Evolutionary conservation across 2,329 filamentous ascomycete genomes (phyloP).

Genomic region (Talaromyces funiculosus): DNA sequence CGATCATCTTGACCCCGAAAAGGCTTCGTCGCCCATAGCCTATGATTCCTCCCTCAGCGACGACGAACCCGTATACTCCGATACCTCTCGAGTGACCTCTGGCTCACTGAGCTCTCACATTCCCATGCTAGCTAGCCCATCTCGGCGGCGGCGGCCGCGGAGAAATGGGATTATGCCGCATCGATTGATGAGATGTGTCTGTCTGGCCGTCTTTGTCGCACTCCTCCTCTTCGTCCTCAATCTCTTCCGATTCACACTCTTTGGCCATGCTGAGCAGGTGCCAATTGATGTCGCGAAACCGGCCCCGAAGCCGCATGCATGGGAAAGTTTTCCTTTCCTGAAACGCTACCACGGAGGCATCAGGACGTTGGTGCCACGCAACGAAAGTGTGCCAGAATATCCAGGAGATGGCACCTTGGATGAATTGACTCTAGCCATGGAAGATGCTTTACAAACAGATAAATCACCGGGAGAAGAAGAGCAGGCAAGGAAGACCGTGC

Average conservation of each 20-base stretch:
- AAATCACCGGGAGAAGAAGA: slow-evolving; percentile 31
- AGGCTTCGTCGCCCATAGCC: slow-evolving; percentile 5
- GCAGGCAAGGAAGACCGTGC: slow-evolving; percentile 22
- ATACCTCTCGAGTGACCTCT: slow-evolving; percentile 50
- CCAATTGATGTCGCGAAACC: slow-evolving; percentile 49
- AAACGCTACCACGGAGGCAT: slow-evolving; percentile 88
- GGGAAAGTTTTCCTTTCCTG: slow-evolving; percentile 82
- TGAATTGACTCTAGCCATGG: slow-evolving; percentile 15
- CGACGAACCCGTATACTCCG: slow-evolving; percentile 39
- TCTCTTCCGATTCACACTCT: slow-evolving; percentile 66
- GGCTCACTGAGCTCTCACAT: slow-evolving; percentile 23
- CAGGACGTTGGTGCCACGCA: slow-evolving; percentile 59
- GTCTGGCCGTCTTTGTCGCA: slow-evolving; percentile 61
- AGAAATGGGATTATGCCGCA: slow-evolving; percentile 47
- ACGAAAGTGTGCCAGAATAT: slow-evolving; percentile 73
- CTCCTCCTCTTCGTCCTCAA: slow-evolving; percentile 72
- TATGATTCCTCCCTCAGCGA: slow-evolving; percentile 20
- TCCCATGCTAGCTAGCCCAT: slow-evolving; percentile 32
- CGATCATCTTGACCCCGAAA: slow-evolving; percentile 13
- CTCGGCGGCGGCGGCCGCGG: slow-evolving; percentile 28
- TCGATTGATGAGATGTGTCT: slow-evolving; percentile 71
- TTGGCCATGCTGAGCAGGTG: slow-evolving; percentile 26
- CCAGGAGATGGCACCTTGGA: slow-evolving; percentile 55
- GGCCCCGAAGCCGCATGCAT: slow-evolving; percentile 60
- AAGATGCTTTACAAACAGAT: slow-evolving; percentile 27